phyloP scores from a whole-genome alignment of 192 early-diverging fungal species.

The Coemansia biformis region DNA sequence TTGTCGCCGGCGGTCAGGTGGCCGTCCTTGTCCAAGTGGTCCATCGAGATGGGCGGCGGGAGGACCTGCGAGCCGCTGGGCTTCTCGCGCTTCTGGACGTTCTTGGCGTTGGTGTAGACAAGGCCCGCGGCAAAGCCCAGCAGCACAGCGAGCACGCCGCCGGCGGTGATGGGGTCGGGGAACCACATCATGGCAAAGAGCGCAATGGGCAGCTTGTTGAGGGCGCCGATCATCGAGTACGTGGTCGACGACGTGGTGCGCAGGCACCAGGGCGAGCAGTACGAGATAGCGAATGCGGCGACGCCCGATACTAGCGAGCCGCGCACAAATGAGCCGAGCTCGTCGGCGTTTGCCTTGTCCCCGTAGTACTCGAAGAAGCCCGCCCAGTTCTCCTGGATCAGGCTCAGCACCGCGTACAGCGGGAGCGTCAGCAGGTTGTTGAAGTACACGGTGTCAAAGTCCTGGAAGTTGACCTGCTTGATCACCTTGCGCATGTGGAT shows the following conservation, averaged over 20 bases:
- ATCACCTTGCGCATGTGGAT: conserved; percentile 89
- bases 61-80: conserved; percentile 44
- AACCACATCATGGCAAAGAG: conserved; percentile 94
- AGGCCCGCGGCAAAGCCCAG: conserved; percentile 78
- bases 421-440: conserved; percentile 92
- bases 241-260: conserved; percentile 69
- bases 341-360: conserved; percentile 51
- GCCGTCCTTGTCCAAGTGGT: conserved; percentile 19
- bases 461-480: conserved; percentile 86
- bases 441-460: conserved; percentile 97
- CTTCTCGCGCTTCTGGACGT: conserved; percentile 53
- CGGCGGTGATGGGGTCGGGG: conserved; percentile 76
- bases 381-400: conserved; percentile 66
- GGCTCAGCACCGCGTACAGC: conserved; percentile 62
- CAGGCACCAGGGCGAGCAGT: conserved; percentile 61
- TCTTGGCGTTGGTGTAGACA: conserved; percentile 71
- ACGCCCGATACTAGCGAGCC: conserved; percentile 76
- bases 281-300: conserved; percentile 88
- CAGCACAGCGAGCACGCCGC: conserved; percentile 77
- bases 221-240: conserved; percentile 95
- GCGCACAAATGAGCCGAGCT: conserved; percentile 58
- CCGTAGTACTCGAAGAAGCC: conserved; percentile 44
- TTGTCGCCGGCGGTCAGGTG: conserved; percentile 3
- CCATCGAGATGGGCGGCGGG: conserved; percentile 47
- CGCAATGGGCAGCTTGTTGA: conserved; percentile 97